A percentile compares a stretch with the other conserved stretches of the same genome.
phyloP scores from a whole-genome alignment of 2,329 filamentous ascomycete genomes.

The Hawksworthiomyces lignivorus region DNA sequence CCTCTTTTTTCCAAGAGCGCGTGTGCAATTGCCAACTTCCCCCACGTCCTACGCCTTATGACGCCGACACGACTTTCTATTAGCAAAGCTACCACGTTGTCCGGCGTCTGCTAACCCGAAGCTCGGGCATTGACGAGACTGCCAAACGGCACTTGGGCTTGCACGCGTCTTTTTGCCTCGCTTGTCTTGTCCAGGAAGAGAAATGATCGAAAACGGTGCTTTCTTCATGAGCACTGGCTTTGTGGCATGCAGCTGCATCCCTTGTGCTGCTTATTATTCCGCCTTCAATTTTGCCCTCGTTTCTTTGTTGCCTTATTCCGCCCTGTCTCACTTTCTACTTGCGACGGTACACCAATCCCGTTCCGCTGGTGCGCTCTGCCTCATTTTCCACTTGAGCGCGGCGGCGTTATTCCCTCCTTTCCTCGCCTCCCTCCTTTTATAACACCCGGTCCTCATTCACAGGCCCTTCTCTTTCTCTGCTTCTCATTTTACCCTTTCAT shows the following conservation, averaged over 20 bases:
- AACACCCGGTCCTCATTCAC: not conserved
- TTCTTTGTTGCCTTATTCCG: not conserved
- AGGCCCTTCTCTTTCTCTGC: not conserved
- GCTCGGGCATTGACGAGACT: not conserved
- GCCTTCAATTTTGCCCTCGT: not conserved
- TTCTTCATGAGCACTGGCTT: not conserved
- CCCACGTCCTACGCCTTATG: constrained; percentile 3
- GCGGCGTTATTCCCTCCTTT: constrained; percentile 1
- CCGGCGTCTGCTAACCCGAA: not conserved
- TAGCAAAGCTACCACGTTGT: constrained; percentile 4
- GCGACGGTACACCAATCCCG: not conserved
- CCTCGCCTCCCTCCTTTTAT: not conserved
- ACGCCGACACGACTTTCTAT: constrained; percentile 3
- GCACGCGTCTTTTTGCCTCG: not conserved
- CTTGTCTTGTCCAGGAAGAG: not conserved
- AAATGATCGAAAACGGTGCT: too few species aligned
- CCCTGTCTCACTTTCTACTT: not conserved
- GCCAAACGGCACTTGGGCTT: not conserved
- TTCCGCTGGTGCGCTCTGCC: constrained; percentile 1
- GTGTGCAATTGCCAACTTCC: not conserved
- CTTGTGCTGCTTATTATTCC: too few species aligned
- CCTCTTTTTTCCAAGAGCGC: constrained; percentile 8
- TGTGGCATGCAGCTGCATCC: too few species aligned
- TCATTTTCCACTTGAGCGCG: constrained; percentile 2
- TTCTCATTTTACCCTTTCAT: too few species aligned